These are phyloP conservation scores for Coemansia guatemalensis DNA, from an alignment of 192 early-diverging fungal species.

Conservation along the genomic window DNA sequence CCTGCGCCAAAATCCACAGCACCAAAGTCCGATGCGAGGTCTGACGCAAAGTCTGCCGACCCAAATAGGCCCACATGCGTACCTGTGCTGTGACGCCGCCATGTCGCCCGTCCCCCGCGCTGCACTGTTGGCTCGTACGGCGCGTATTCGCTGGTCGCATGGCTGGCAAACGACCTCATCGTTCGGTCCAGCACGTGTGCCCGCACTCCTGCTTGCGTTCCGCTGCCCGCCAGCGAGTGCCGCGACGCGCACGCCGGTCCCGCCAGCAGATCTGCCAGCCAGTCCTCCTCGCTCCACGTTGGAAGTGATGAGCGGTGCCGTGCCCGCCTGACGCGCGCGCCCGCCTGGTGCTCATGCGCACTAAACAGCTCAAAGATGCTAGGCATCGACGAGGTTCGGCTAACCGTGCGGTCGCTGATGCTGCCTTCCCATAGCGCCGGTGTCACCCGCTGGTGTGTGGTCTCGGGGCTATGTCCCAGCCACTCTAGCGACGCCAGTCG, in stretches of 20 bases:
- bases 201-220: constrained; percentile 16
- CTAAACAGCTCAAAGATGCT: constrained; percentile 9
- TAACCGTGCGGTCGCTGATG: constrained; percentile 12
- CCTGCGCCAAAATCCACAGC: neutral
- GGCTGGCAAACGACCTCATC: constrained; percentile 21
- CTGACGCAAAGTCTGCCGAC: neutral
- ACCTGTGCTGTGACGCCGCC: constrained; percentile 21
- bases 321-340: neutral
- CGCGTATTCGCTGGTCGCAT: neutral
- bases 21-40: too few relatives aligned
- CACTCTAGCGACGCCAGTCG: neutral
- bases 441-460: neutral
- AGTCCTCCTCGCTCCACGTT: constrained; percentile 1
- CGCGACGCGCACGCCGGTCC: constrained; percentile 18
- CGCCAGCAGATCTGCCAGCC: constrained; percentile 10
- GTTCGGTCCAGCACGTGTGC: constrained; percentile 17
- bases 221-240: constrained; percentile 8
- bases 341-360: neutral
- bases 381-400: constrained; percentile 13
- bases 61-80: neutral
- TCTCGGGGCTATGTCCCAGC: neutral
- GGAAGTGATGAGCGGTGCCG: neutral
- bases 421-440: constrained; percentile 12
- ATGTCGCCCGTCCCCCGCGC: neutral
- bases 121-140: neutral